phyloP scores from a whole-genome alignment of 164 flowering plant species.

The Piper betle region DNA sequence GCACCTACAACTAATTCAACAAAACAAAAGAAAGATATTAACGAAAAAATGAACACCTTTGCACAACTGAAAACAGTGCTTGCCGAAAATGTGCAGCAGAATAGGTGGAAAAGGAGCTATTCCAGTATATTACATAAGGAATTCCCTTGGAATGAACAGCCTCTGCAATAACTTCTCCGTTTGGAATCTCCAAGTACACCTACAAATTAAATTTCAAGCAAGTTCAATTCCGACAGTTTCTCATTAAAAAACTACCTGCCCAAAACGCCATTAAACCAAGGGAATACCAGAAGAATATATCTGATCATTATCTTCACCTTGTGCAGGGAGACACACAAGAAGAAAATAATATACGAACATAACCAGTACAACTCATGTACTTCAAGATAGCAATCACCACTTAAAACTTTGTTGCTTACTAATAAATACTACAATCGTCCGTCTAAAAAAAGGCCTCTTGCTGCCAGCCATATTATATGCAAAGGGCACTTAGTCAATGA shows the following conservation, averaged over 20 bases:
- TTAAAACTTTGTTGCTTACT: too few relatives aligned
- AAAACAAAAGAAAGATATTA: background rate
- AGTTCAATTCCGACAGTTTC: background rate
- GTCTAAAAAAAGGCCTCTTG: too few relatives aligned
- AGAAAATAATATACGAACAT: too few relatives aligned
- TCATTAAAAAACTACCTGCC: too few relatives aligned
- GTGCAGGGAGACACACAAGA: too few relatives aligned
- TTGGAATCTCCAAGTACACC: constrained; percentile 72
- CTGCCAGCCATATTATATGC: too few relatives aligned
- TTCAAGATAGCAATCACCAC: too few relatives aligned
- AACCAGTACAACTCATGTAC: too few relatives aligned
- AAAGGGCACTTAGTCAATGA: background rate
- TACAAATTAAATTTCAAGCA: constrained; percentile 9
- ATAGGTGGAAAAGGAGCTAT: constrained; percentile 35
- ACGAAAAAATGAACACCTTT: constrained; percentile 38
- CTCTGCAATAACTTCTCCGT: constrained; percentile 68
- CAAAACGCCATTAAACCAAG: background rate
- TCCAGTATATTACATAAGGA: constrained; percentile 87
- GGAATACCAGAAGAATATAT: background rate
- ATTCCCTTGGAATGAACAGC: constrained; percentile 76
- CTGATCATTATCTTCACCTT: too few relatives aligned
- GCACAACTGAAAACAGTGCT: constrained; percentile 75
- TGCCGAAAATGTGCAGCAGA: constrained; percentile 75
- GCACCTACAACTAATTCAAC: background rate
- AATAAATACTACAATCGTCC: too few relatives aligned